Conservation (phyloP, 352 stramenopile species). For the Pythium plurisporium region DNA sequence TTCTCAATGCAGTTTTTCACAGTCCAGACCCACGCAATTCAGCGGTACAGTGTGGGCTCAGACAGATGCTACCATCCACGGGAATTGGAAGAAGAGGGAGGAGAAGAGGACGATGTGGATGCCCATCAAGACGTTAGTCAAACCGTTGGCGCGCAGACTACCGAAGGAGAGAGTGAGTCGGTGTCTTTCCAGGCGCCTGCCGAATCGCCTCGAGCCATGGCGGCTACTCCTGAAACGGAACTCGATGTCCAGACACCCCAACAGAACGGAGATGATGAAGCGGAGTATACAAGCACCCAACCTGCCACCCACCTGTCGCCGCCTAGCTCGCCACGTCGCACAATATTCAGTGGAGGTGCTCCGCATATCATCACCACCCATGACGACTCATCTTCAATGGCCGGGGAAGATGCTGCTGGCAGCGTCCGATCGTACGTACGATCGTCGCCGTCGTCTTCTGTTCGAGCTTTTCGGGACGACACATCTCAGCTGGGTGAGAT, state of each 20-base stretch:
- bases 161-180: constrained; percentile 53
- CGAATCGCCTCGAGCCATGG: constrained; percentile 52
- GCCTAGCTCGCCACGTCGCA: constrained; percentile 33
- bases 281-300: constrained; percentile 24
- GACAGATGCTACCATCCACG: constrained; percentile 54
- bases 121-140: constrained; percentile 34
- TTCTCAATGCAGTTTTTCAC: constrained; percentile 82
- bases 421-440: constrained; percentile 62
- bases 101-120: constrained; percentile 30
- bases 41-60: constrained; percentile 71
- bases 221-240: constrained; percentile 57
- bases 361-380: constrained; percentile 30
- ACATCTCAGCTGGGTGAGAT: constrained; percentile 61
- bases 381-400: constrained; percentile 49
- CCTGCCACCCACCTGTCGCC: constrained; percentile 21
- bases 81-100: constrained; percentile 39
- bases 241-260: constrained; percentile 48
- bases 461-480: constrained; percentile 76
- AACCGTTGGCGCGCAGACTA: constrained; percentile 70
- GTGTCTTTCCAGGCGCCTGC: constrained; percentile 61
- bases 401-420: constrained; percentile 48
- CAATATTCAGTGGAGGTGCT: constrained; percentile 26
- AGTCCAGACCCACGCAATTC: constrained; percentile 79
- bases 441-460: constrained; percentile 75
- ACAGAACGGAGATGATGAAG: constrained; percentile 44